These are phyloP conservation scores for Insectozyma bohioensis DNA, from an alignment of 1,139 yeast genomes.

Conservation along the genomic window DNA sequence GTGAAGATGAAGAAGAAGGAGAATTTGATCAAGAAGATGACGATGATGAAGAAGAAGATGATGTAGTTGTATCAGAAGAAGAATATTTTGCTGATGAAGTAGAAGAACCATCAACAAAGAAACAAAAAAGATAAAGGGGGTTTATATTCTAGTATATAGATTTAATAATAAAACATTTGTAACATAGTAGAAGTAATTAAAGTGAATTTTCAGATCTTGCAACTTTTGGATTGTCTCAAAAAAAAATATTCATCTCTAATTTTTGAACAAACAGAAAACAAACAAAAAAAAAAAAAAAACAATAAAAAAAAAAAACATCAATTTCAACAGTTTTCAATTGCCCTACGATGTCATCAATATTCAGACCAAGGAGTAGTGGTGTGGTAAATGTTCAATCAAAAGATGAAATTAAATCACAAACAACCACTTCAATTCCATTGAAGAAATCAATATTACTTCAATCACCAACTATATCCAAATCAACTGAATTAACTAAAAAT, in stretches of 20 bases:
- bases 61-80: constrained; percentile 16
- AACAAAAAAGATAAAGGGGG: constrained; percentile 29
- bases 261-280: too few species aligned
- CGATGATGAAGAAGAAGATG: constrained; percentile 38
- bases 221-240: too few species aligned
- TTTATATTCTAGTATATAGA: too few species aligned
- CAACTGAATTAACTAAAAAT: constrained; percentile 64
- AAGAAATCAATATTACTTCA: too few species aligned
- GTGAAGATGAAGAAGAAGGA: constrained; percentile 45
- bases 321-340: too few species aligned
- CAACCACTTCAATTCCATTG: too few species aligned
- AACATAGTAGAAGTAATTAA: too few species aligned
- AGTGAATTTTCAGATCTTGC: too few species aligned
- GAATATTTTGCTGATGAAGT: constrained; percentile 29
- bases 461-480: too few species aligned
- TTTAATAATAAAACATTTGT: too few species aligned
- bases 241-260: constrained; percentile 1
- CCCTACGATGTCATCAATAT: constrained; percentile 11
- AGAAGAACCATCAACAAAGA: constrained; percentile 38
- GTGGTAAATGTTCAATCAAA: too few species aligned
- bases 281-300: not conserved
- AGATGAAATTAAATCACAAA: too few species aligned
- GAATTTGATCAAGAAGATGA: constrained; percentile 41
- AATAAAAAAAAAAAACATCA: constrained; percentile 1
- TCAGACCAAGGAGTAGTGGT: constrained; percentile 13